Evolutionary conservation across 2,329 filamentous ascomycete genomes (phyloP), one percentile per base, ranked within the genome.

Genomic region (Bipolaris gigantea): DNA sequence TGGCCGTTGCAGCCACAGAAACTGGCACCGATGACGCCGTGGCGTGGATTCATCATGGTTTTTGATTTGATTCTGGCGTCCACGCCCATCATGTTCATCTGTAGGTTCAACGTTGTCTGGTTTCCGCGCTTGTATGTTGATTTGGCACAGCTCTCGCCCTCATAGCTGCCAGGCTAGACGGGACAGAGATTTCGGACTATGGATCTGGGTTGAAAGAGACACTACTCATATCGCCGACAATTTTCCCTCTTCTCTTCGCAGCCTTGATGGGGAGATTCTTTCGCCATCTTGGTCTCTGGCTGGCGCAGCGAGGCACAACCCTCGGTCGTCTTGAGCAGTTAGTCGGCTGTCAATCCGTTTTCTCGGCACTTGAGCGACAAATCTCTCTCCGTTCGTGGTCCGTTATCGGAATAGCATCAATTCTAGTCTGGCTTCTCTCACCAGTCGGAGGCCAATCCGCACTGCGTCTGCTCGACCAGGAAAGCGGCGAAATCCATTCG

Each of bases 361-460:
- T 69, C 40, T 63, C 63, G 5, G 68, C 68, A 5, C 53, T 72
- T 5, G 67, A 72, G 47, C 69, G 66, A 5, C 67, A 70, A 33
- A 55, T 70, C 5, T 59, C 56, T 15, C 55, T 72, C 7, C 61
- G 65, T 9, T 62, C 58, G 5, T 66, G 62, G 55, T 65, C 62
- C 11, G 21, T 64, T 8, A 40, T 71, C n/a, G 67, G 69, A 4
- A 23, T 70, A 3, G 48, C 61, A 8, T 55, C 67, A 5, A 59
- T 63, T 32, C 35, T 69, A 2, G 25, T 70, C 1, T 71, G 67
- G 69, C 53, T 69, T 1, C 56, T 70, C 7, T 70, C 69, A 5
- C 67, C 69, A 1, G 55, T 71, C 11, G 67, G 69, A 11, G 69
- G 67, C 10, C 69, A 70, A 41, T 65, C 67, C 15, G 65, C 67